These are phyloP conservation scores for Penicillium sclerotiorum DNA, from an alignment of 2,329 filamentous ascomycete genomes.

Conservation along the genomic window DNA sequence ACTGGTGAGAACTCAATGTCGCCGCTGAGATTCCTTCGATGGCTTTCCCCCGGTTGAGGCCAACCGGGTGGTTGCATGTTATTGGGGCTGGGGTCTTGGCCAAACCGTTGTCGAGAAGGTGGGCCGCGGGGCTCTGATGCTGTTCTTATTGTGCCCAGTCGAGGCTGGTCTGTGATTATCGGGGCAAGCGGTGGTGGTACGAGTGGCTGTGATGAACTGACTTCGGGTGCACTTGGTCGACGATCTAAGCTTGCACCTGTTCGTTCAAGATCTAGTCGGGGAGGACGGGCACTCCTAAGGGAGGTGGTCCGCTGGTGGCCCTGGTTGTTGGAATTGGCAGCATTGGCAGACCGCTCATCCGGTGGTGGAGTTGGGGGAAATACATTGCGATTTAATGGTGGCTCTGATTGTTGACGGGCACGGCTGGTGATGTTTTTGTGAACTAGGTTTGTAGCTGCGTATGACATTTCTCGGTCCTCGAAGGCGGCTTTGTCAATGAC, in stretches of 20 bases:
- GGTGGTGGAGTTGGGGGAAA: constrained; percentile 99
- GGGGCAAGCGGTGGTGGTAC: constrained; percentile 7
- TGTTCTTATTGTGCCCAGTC: constrained; percentile 52
- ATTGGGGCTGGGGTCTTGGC: constrained; percentile 30
- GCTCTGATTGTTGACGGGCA: constrained; percentile 78
- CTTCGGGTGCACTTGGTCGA: constrained; percentile 20
- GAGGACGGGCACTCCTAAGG: constrained; percentile 50
- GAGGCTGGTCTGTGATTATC: constrained; percentile 36
- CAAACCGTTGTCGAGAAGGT: constrained; percentile 34
- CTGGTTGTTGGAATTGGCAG: constrained; percentile 29
- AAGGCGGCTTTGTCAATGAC: constrained; percentile 56
- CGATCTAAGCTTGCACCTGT: constrained; percentile 39
- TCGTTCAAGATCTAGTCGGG: constrained; percentile 46
- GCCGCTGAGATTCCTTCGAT: constrained; percentile 34
- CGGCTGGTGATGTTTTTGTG: constrained; percentile 80
- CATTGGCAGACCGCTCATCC: constrained; percentile 69
- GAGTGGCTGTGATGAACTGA: constrained; percentile 14
- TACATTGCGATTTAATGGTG: constrained; percentile 74
- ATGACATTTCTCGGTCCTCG: constrained; percentile 90
- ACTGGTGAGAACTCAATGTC: constrained; percentile 29
- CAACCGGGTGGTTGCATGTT: constrained; percentile 32
- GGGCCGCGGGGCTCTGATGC: constrained; percentile 56
- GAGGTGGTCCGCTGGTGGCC: constrained; percentile 48
- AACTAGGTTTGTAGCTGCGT: constrained; percentile 88
- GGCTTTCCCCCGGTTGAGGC: constrained; percentile 34